Base-by-base conservation (phyloP, 2,329 filamentous ascomycete species). In the Botrytis paeoniae region DNA sequence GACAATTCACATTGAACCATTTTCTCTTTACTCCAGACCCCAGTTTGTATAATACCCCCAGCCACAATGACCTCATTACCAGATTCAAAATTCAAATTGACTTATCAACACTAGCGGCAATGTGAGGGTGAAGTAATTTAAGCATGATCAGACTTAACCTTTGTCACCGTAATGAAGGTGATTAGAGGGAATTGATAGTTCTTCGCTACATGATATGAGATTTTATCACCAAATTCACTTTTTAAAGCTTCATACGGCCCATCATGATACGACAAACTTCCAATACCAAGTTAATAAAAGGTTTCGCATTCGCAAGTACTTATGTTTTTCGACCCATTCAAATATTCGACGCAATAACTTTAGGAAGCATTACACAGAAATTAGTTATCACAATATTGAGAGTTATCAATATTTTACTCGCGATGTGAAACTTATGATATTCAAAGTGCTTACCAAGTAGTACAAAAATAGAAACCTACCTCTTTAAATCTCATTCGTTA, bases 391-490 rank as follows among this genome's bases (percentile, higher is more conserved):
- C 10, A 10, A 18, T 51, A 5, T 66, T 1, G 3, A 16, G 3
- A 16, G 29, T 29, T 48, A 5, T 37, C 9, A 32, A 25, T 7
- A 1, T 16, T 35, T 45, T 25, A 9, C 18, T 25, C 43, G 20
- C 14, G 9, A 25, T 9, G 6, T n/a, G 51, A 2, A 54, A 29
- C 0, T 29, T 29, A 4, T 8, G 6, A 18, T 54, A 18, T 29
- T 0, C 1, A 16, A 1, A 54, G 7, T 8, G 6, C 6, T 54
- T 18, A 4, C 6, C 6, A 9, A 29, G n/a, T 54, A 8, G 14
- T 18, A 29, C 1, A 54, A 1, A 29, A 6, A 29, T 29, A 54
- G 5, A n/a, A 16, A 5, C 4, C 0, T 54, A 1, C 0, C 12
- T 54, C 25, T 16, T 14, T 16, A n/a, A 0, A 0, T 54, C 25